A percentile compares a stretch with the other conserved stretches of the same genome.
phyloP scores from a whole-genome alignment of 179 eudicot species.

The Heliamphora pulchella region DNA sequence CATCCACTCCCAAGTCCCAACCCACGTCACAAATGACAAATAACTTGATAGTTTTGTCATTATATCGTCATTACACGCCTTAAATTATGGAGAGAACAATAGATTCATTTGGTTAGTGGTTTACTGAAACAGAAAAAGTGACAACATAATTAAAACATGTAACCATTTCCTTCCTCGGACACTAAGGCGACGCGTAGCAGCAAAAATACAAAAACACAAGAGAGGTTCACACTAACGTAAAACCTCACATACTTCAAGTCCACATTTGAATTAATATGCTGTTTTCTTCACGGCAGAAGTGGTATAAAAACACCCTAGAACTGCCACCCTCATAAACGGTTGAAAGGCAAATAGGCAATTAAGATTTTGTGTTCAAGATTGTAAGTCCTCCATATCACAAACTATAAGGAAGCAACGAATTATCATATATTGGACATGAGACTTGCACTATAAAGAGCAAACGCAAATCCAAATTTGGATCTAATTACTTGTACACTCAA shows the following conservation, averaged over 20 bases:
- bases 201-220: conserved; percentile 4
- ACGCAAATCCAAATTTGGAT: conserved; percentile 17
- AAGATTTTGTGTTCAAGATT: neutral
- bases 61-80: neutral
- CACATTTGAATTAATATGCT: conserved; percentile 6
- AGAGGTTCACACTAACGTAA: neutral
- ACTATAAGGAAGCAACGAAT: neutral
- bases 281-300: neutral
- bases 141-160: neutral
- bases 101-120: neutral
- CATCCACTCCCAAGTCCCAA: conserved; percentile 5
- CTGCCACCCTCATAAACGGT: neutral
- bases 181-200: neutral
- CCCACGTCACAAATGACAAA: neutral
- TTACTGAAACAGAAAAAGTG: neutral
- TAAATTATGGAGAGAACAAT: neutral
- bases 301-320: neutral
- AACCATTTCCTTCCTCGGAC: neutral
- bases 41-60: neutral
- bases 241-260: neutral
- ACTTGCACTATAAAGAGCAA: neutral
- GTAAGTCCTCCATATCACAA: neutral
- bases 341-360: neutral
- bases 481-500: conserved; percentile 18
- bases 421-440: neutral